Conservation (phyloP, 2,329 filamentous ascomycete species). For the Talaromyces atroroseus region DNA sequence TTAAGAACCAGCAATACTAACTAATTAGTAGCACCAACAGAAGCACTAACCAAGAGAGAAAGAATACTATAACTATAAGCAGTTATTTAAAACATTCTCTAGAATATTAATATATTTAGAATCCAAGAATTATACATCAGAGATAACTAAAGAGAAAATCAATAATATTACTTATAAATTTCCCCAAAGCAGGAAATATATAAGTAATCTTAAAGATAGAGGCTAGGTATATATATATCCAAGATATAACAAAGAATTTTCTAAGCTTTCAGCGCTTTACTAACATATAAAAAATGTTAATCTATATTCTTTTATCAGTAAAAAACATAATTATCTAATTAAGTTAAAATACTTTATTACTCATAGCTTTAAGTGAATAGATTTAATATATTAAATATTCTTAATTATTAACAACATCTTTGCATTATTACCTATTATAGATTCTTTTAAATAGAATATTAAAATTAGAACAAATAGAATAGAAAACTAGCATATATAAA, state of each 20-base stretch:
- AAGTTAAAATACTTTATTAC: slow-evolving; percentile 1
- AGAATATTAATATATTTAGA: slow-evolving; percentile 17
- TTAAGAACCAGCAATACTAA: slow-evolving; percentile 1
- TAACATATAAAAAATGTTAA: slow-evolving; percentile 1
- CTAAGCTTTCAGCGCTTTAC: slow-evolving; percentile 8
- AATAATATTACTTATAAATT: background rate
- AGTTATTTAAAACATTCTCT: slow-evolving; percentile 16
- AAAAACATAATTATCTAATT: background rate
- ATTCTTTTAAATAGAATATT: too few species aligned
- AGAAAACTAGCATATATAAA: too few species aligned
- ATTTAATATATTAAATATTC: too few species aligned
- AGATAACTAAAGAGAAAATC: slow-evolving; percentile 8
- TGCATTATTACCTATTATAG: too few species aligned
- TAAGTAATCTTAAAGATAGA: background rate
- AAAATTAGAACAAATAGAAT: too few species aligned
- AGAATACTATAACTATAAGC: slow-evolving; percentile 16
- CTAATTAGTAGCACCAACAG: slow-evolving; percentile 12
- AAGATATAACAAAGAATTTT: background rate
- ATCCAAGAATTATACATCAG: slow-evolving; percentile 10
- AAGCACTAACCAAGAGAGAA: slow-evolving; percentile 15
- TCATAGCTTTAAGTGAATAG: background rate
- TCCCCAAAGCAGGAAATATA: slow-evolving; percentile 1
- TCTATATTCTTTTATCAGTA: background rate
- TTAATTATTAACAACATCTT: too few species aligned
- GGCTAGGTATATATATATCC: background rate